Evolutionary conservation across 768 basidiomycete genomes (phyloP).

Genomic region (Stropharia rugosoannulata): DNA sequence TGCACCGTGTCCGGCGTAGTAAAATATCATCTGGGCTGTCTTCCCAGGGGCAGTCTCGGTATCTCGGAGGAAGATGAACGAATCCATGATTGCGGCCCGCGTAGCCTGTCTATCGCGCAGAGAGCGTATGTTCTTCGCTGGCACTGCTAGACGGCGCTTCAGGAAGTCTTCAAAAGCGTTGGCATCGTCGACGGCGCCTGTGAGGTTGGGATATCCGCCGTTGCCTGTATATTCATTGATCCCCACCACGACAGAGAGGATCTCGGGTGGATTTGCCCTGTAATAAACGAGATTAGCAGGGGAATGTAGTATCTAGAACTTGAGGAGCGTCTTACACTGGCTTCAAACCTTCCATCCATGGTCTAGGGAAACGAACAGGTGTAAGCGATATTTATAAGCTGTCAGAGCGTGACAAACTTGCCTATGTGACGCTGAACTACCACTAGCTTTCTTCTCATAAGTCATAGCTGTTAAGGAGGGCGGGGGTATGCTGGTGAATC

Average conservation of each 20-base stretch:
- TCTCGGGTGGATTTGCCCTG: conserved; percentile 11
- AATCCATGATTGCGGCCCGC: conserved; percentile 30
- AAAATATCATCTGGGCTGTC: conserved; percentile 38
- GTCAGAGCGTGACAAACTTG: no score
- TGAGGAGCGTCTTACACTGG: neutral
- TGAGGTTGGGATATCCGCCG: conserved; percentile 23
- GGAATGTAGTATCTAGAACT: neutral
- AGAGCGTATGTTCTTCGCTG: conserved; percentile 30
- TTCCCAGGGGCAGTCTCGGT: conserved; percentile 17
- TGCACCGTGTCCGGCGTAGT: conserved; percentile 46
- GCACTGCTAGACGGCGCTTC: conserved; percentile 24
- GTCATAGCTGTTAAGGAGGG: no score
- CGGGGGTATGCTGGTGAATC: no score
- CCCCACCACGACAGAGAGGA: conserved; percentile 43
- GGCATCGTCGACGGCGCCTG: conserved; percentile 39
- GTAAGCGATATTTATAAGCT: no score
- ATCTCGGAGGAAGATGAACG: conserved; percentile 24
- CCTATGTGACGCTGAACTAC: no score
- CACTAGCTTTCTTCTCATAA: no score
- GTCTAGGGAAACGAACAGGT: no score
- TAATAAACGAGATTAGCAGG: neutral
- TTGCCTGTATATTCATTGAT: conserved; percentile 34
- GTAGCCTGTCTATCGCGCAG: conserved; percentile 39
- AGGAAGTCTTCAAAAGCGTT: conserved; percentile 35
- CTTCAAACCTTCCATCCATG: no score